Percentiles rank a stretch among this genome's conserved stretches.
phyloP scores from a whole-genome alignment of 345 rosid genomes.

The Euphorbia lathyris region DNA sequence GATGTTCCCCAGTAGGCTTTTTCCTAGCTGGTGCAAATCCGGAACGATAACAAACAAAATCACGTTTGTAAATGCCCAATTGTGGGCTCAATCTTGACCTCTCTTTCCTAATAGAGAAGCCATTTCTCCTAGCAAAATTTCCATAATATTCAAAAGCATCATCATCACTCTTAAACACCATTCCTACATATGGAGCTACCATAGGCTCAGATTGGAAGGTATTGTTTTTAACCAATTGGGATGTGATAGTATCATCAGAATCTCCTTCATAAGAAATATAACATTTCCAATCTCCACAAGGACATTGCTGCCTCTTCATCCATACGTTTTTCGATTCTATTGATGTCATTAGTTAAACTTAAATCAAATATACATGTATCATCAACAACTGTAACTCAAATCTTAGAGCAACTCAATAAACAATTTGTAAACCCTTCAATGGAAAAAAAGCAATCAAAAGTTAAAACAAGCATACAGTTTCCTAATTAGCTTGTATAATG shows the following conservation, averaged over 20 bases:
- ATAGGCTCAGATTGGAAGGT: conserved; percentile 39
- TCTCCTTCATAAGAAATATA: conserved; percentile 66
- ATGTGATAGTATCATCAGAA: conserved; percentile 39
- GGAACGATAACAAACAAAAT: conserved; percentile 93
- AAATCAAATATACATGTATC: not conserved
- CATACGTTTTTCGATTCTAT: conserved; percentile 61
- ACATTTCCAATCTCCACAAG: conserved; percentile 96
- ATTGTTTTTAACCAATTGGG: conserved; percentile 43
- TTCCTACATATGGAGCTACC: conserved; percentile 80
- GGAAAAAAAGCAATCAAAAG: not conserved
- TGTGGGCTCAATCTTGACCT: conserved; percentile 87
- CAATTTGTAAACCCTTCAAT: not conserved
- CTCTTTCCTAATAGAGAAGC: conserved; percentile 87
- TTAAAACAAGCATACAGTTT: too few species aligned
- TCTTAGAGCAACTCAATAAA: not conserved
- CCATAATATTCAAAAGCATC: conserved; percentile 86
- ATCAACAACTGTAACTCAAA: conserved; percentile 1
- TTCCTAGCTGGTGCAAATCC: conserved; percentile 88
- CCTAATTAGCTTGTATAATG: too few species aligned
- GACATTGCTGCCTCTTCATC: conserved; percentile 88
- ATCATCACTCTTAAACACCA: conserved; percentile 69
- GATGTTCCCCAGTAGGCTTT: conserved; percentile 81
- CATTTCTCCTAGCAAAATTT: conserved; percentile 75
- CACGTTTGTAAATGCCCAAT: conserved; percentile 77
- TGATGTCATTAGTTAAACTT: conserved; percentile 3